phyloP scores from a whole-genome alignment of 176 grass and related monocot species.

The Secale cereale region DNA sequence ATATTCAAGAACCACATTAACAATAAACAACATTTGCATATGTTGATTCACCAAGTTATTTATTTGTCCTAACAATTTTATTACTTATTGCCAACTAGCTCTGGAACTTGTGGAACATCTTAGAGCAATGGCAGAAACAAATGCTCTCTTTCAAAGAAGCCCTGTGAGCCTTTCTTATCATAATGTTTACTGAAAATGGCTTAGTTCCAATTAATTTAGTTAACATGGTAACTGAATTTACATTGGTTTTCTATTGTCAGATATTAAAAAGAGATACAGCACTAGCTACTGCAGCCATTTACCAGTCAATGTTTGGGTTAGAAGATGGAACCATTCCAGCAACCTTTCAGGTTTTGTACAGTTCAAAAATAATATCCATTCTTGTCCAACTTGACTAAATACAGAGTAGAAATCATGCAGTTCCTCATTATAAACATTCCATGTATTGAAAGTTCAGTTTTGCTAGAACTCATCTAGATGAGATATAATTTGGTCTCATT shows the following conservation, averaged over 20 bases:
- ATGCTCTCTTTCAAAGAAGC: constrained; percentile 85
- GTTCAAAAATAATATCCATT: background rate
- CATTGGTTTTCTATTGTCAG: constrained; percentile 35
- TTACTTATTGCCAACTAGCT: constrained; percentile 42
- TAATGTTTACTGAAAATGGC: background rate
- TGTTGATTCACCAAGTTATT: background rate
- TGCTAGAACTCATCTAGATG: too few species aligned
- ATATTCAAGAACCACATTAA: background rate
- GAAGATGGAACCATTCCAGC: constrained; percentile 92
- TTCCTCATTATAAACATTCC: background rate
- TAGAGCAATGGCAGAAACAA: constrained; percentile 87
- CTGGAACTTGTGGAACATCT: constrained; percentile 98
- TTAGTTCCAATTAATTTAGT: background rate
- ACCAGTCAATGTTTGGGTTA: constrained; percentile 96
- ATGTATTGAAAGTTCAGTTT: background rate
- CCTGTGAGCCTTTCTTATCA: constrained; percentile 41
- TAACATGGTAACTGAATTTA: constrained; percentile 6
- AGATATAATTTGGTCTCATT: too few species aligned
- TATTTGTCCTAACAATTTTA: constrained; percentile 11
- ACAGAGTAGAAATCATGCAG: background rate
- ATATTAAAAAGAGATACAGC: constrained; percentile 85
- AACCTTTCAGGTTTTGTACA: constrained; percentile 80
- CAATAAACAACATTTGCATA: background rate
- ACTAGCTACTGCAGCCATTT: constrained; percentile 82
- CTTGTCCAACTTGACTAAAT: background rate